A percentile compares a stretch with the other conserved stretches of the same genome.
These are phyloP conservation scores for Geotrichum bryndzae DNA, from an alignment of 1,139 yeast species.

Conservation along the genomic window DNA sequence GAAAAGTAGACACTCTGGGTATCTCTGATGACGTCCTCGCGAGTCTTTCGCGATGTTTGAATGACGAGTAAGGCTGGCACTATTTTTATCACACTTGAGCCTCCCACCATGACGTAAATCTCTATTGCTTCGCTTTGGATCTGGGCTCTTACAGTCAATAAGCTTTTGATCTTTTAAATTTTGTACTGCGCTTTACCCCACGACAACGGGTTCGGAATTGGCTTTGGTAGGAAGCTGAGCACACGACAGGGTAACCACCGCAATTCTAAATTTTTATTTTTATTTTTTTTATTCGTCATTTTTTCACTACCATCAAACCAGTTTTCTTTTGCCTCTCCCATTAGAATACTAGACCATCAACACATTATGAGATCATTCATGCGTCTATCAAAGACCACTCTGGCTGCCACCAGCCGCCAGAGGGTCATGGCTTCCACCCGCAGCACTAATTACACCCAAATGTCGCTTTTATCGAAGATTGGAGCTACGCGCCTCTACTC, in stretches of 20 bases:
- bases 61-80: too few relatives aligned
- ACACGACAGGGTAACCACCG: not conserved
- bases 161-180: too few relatives aligned
- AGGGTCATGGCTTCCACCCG: not conserved
- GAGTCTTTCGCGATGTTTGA: too few relatives aligned
- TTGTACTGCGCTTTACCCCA: too few relatives aligned
- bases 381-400: conserved; percentile 6
- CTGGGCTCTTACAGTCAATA: too few relatives aligned
- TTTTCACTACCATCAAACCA: not conserved
- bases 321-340: not conserved
- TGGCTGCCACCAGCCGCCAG: conserved; percentile 2
- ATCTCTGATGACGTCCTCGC: too few relatives aligned
- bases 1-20: too few relatives aligned
- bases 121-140: too few relatives aligned
- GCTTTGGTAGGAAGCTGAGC: not conserved
- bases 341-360: not conserved
- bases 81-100: too few relatives aligned
- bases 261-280: too few relatives aligned
- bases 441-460: not conserved
- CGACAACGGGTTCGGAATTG: not conserved
- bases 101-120: too few relatives aligned
- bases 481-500: conserved; percentile 1
- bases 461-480: not conserved
- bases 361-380: conserved; percentile 4
- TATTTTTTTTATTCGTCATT: not conserved